Percentiles rank a stretch among this genome's conserved stretches.
phyloP scores from a whole-genome alignment of 768 basidiomycete species.

The Russula earlei region DNA sequence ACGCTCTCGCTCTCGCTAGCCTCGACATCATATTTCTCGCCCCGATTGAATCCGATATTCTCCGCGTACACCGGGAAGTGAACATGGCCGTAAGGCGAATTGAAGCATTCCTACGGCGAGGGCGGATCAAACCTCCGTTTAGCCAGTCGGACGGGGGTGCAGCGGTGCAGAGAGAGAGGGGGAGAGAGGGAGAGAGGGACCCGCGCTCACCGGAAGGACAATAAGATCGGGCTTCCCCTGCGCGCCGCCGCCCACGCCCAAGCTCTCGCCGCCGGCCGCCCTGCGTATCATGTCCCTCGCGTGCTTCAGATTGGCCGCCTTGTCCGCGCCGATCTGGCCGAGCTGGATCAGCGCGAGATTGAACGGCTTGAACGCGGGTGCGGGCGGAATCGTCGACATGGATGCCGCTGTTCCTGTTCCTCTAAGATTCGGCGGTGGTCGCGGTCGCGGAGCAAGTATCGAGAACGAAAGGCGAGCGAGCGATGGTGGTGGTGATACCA shows the following conservation, averaged over 20 bases:
- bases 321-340: conserved; percentile 61
- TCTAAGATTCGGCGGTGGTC: background rate
- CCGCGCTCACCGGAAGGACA: conserved; percentile 71
- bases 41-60: conserved; percentile 53
- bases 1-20: conserved; percentile 64
- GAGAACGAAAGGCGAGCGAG: background rate
- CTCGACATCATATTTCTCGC: conserved; percentile 46
- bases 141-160: no score
- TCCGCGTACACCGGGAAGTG: conserved; percentile 84
- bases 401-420: background rate
- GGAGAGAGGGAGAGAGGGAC: no score
- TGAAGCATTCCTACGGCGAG: conserved; percentile 61
- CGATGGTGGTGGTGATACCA: no score
- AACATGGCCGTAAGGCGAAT: conserved; percentile 72
- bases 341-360: conserved; percentile 86
- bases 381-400: conserved; percentile 15
- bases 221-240: conserved; percentile 70
- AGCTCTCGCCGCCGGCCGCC: conserved; percentile 39
- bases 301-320: conserved; percentile 71
- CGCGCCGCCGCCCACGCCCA: conserved; percentile 19
- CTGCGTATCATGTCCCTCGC: conserved; percentile 72
- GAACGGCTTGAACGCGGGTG: conserved; percentile 56
- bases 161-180: no score
- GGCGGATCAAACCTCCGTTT: background rate
- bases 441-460: background rate